These are phyloP conservation scores for Spencermartinsiella ligniputridi DNA, from an alignment of 1,139 yeast genomes.

Conservation along the genomic window DNA sequence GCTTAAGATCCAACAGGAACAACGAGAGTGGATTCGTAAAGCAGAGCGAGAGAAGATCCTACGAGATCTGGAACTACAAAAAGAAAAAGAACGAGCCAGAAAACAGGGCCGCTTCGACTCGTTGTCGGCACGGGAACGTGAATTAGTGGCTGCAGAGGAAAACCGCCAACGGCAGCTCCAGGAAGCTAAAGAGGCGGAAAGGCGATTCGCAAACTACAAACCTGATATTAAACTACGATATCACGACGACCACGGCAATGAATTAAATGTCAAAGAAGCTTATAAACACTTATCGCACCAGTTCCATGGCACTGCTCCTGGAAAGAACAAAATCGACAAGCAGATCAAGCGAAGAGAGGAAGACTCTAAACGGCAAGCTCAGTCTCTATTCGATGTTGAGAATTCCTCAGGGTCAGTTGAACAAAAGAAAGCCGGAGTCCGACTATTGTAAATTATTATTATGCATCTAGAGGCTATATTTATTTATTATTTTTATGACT, in stretches of 20 bases:
- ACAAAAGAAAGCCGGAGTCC: constrained; percentile 11
- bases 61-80: constrained; percentile 33
- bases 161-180: constrained; percentile 27
- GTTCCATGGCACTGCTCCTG: constrained; percentile 69
- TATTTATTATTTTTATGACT: too few species aligned
- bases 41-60: constrained; percentile 18
- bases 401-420: neutral
- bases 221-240: constrained; percentile 65
- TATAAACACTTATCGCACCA: constrained; percentile 80
- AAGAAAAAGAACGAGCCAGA: constrained; percentile 33
- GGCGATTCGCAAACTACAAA: constrained; percentile 45
- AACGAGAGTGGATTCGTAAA: constrained; percentile 29
- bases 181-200: constrained; percentile 31
- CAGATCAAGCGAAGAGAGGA: constrained; percentile 35
- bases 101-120: constrained; percentile 27
- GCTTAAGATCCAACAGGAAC: constrained; percentile 23
- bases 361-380: constrained; percentile 28
- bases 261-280: constrained; percentile 68
- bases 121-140: constrained; percentile 33
- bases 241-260: constrained; percentile 67
- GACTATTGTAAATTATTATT: constrained; percentile 4
- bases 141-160: constrained; percentile 41
- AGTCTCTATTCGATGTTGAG: constrained; percentile 21
- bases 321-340: constrained; percentile 41
- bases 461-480: neutral